Evolutionary conservation across 2,329 filamentous ascomycete genomes (phyloP).

Genomic region (Penicillium concentricum): DNA sequence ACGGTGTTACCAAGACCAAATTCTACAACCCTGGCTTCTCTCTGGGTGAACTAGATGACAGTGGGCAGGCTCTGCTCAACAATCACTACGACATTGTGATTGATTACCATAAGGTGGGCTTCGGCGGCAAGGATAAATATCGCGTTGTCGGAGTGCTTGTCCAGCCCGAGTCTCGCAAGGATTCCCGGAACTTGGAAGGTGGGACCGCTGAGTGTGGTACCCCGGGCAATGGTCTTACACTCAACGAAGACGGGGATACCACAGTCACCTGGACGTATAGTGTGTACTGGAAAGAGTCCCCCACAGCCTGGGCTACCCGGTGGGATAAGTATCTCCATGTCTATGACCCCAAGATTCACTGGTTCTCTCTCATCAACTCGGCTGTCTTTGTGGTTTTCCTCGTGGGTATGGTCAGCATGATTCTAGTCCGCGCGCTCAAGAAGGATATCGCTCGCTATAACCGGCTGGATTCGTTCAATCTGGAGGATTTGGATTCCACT

Average conservation of each 20-base stretch:
- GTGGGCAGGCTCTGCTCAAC: conserved; percentile 66
- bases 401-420: conserved; percentile 87
- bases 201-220: conserved; percentile 63
- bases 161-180: conserved; percentile 70
- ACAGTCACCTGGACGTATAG: conserved; percentile 86
- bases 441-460: conserved; percentile 98
- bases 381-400: conserved; percentile 92
- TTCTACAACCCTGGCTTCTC: conserved; percentile 93
- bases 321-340: conserved; percentile 99
- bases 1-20: conserved; percentile 70
- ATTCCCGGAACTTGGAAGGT: conserved; percentile 52
- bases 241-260: conserved; percentile 64
- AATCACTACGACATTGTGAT: conserved; percentile 95
- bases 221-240: conserved; percentile 56
- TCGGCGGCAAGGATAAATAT: conserved; percentile 59
- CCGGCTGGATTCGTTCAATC: conserved; percentile 81
- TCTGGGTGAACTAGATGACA: conserved; percentile 60
- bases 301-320: conserved; percentile 89
- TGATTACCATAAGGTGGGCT: conserved; percentile 80
- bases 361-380: conserved; percentile 97
- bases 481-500: conserved; percentile 83
- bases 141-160: conserved; percentile 92
- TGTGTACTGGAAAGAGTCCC: conserved; percentile 80
- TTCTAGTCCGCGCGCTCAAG: conserved; percentile 79
- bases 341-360: conserved; percentile 96